Conservation (phyloP, 2,329 filamentous ascomycete species). For the Daldinia sp. region DNA sequence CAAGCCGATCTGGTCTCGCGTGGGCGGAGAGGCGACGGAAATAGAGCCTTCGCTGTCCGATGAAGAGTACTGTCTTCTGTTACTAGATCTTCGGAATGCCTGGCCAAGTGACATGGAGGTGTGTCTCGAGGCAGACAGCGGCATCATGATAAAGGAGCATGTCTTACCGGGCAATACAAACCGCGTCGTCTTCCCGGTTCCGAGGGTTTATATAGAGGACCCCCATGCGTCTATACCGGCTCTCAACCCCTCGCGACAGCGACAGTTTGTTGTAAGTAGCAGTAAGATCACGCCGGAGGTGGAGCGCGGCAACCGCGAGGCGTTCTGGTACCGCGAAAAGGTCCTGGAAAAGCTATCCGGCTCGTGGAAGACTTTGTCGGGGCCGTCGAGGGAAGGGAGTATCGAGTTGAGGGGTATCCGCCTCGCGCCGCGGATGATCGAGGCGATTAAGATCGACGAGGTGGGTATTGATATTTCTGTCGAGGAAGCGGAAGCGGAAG, state of each 20-base stretch:
- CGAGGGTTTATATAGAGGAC: conserved; percentile 79
- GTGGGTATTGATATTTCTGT: conserved; percentile 75
- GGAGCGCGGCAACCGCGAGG: conserved; percentile 81
- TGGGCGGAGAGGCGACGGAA: conserved; percentile 51
- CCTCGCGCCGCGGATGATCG: conserved; percentile 82
- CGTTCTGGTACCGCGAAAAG: conserved; percentile 91
- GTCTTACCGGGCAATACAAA: conserved; percentile 77
- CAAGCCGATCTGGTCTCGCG: conserved; percentile 66
- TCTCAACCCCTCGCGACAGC: conserved; percentile 82
- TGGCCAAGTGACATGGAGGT: conserved; percentile 86
- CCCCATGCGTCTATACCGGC: conserved; percentile 82
- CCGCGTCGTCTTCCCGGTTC: conserved; percentile 80
- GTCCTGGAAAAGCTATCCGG: conserved; percentile 78
- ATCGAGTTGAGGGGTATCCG: conserved; percentile 83
- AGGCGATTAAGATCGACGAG: conserved; percentile 84
- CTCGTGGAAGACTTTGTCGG: conserved; percentile 73
- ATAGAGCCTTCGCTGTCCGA: conserved; percentile 60
- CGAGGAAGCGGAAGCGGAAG: conserved; percentile 42
- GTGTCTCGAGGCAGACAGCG: conserved; percentile 67
- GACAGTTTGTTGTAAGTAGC: conserved; percentile 92
- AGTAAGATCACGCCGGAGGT: conserved; percentile 82
- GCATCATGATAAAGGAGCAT: conserved; percentile 63
- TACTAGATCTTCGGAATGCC: conserved; percentile 87
- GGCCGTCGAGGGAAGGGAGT: conserved; percentile 68
- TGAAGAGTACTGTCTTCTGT: conserved; percentile 77